These are phyloP conservation scores for Sordaria brevicollis DNA, from an alignment of 495 filamentous ascomycete genomes.

Conservation along the genomic window DNA sequence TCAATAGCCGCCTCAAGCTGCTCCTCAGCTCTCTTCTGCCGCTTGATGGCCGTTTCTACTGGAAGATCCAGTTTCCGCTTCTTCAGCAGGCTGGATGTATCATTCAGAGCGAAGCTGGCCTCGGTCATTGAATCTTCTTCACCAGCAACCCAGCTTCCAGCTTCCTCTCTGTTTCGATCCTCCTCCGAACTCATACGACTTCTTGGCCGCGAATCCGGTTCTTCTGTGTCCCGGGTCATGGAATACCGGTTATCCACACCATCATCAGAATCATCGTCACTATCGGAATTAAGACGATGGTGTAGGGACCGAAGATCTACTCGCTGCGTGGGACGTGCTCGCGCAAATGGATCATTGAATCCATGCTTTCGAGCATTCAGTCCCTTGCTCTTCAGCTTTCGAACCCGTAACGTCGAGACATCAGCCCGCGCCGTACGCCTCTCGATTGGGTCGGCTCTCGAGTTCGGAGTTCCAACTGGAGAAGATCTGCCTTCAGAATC, in stretches of 20 bases:
- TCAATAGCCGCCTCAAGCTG: slow-evolving; percentile 55
- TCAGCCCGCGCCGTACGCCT: slow-evolving; percentile 44
- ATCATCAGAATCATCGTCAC: slow-evolving; percentile 47
- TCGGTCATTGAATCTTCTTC: slow-evolving; percentile 50
- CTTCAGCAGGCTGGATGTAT: slow-evolving; percentile 34
- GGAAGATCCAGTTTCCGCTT: slow-evolving; percentile 62
- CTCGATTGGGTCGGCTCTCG: slow-evolving; percentile 46
- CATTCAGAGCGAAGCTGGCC: slow-evolving; percentile 38
- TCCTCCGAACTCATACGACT: slow-evolving; percentile 67
- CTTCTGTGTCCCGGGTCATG: slow-evolving; percentile 62
- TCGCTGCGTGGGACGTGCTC: slow-evolving; percentile 45
- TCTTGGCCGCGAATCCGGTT: slow-evolving; percentile 67
- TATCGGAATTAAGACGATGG: slow-evolving; percentile 43
- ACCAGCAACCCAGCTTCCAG: slow-evolving; percentile 26
- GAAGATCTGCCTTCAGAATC: slow-evolving; percentile 49
- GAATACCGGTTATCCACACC: slow-evolving; percentile 39
- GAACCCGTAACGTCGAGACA: slow-evolving; percentile 57
- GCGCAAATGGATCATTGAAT: slow-evolving; percentile 70
- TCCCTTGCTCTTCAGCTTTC: slow-evolving; percentile 49
- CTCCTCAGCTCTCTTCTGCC: slow-evolving; percentile 63
- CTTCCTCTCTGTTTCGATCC: slow-evolving; percentile 56
- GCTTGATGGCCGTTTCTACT: slow-evolving; percentile 53
- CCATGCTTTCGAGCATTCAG: slow-evolving; percentile 52
- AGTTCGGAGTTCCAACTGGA: slow-evolving; percentile 56
- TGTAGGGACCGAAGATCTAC: slow-evolving; percentile 42